These are phyloP conservation scores for Dactylis glomerata DNA, from an alignment of 176 grass and related monocot species.

Conservation along the genomic window DNA sequence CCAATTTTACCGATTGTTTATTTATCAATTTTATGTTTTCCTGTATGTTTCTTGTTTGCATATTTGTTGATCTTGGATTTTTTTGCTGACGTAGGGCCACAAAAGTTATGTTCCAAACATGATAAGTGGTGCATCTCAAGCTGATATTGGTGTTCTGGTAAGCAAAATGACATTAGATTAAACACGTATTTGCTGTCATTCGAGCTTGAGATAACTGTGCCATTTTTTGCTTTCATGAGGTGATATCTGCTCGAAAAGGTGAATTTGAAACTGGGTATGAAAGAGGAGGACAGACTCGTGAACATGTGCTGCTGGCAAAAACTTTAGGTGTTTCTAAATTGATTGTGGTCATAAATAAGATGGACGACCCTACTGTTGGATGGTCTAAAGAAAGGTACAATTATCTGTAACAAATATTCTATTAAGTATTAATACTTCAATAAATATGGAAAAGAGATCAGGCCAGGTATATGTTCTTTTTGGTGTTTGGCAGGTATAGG, in stretches of 20 bases:
- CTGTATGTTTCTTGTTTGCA: slow-evolving; percentile 5
- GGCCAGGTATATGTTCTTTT: background rate
- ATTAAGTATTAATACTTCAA: background rate
- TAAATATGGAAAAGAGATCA: background rate
- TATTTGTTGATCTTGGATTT: slow-evolving; percentile 19
- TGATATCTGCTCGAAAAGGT: slow-evolving; percentile 90
- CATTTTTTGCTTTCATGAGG: slow-evolving; percentile 28
- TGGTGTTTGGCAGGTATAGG: background rate
- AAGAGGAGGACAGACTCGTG: slow-evolving; percentile 80
- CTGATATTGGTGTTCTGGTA: slow-evolving; percentile 96
- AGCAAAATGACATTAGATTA: background rate
- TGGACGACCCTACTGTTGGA: slow-evolving; percentile 80
- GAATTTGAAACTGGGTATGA: slow-evolving; percentile 96
- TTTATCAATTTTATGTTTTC: background rate
- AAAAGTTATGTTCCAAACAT: slow-evolving; percentile 99
- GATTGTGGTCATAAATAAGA: slow-evolving; percentile 84
- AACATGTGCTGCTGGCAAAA: slow-evolving; percentile 87
- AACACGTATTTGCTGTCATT: background rate
- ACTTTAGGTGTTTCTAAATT: slow-evolving; percentile 79
- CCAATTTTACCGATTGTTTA: background rate
- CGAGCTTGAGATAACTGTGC: background rate
- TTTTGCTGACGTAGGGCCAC: slow-evolving; percentile 60
- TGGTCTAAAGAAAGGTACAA: slow-evolving; percentile 81
- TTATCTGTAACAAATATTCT: background rate
- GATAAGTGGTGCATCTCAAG: slow-evolving; percentile 98